phyloP scores from a whole-genome alignment of 2,329 filamentous ascomycete species.

The Ophiostoma quercus region DNA sequence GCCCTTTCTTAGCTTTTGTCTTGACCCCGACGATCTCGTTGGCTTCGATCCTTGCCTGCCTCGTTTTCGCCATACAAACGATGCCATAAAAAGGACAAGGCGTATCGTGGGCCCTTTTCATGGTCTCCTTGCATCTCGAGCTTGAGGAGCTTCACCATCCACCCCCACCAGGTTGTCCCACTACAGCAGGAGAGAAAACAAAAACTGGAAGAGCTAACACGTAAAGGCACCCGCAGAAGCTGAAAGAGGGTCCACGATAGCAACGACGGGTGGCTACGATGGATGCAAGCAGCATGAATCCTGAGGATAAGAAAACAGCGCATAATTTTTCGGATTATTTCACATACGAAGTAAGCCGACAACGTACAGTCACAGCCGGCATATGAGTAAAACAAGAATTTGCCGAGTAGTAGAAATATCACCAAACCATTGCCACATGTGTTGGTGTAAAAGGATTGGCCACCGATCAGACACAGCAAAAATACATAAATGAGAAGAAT shows the following conservation, averaged over 20 bases:
- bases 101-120: not conserved
- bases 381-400: too few relatives aligned
- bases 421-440: too few relatives aligned
- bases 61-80: not conserved
- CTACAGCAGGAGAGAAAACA: not conserved
- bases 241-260: not conserved
- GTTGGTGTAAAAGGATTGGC: not conserved
- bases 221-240: not conserved
- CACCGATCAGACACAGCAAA: not conserved
- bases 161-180: not conserved
- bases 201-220: not conserved
- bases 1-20: conserved; percentile 7
- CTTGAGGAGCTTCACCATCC: not conserved
- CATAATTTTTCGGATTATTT: too few relatives aligned
- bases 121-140: not conserved
- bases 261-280: not conserved
- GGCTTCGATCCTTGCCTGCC: not conserved
- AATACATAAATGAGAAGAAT: not conserved
- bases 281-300: not conserved
- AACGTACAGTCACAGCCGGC: too few relatives aligned
- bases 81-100: not conserved
- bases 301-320: not conserved
- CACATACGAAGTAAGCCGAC: too few relatives aligned
- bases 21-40: not conserved
- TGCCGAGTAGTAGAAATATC: too few relatives aligned